Evolutionary conservation across 495 filamentous ascomycete genomes (phyloP), one percentile per base, ranked within the genome.

Genomic region (Endocarpon pusillum): DNA sequence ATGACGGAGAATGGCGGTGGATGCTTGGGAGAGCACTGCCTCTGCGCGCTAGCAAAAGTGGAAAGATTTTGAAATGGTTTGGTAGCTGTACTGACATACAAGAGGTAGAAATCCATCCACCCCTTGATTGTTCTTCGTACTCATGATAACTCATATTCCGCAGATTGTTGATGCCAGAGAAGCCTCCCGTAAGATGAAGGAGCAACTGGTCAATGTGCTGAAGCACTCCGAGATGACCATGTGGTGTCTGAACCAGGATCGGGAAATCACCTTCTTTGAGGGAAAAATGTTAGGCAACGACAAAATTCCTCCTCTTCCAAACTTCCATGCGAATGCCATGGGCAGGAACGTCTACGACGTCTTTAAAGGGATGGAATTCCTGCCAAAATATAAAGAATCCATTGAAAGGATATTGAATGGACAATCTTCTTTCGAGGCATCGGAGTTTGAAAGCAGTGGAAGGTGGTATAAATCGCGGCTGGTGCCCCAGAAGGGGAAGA

Each of bases 51-150:
- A 63, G 63, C 34, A 61, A 61, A 33, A 75, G 57, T 2, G 70
- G 71, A 0, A 51, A 56, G 20, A 78, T 82, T 26, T 54, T 75
- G 35, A 77, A 76, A 49, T 83, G 77, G 78, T 79, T 76, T 42
- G 78, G 75, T 42, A 58, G 42, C 35, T 46, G 26, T 31, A 39
- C 47, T 14, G 48, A 50, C 11, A 52, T 44, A 8, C 35, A 50
- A 38, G 47, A 46, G 15, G n/a, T 9, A 9, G 15, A 17, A 9
- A 32, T 9, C 30, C 30, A 32, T 9, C 9, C 30, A 32, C 9
- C 24, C 24, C 5, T 6, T 4, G 6, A 20, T 19, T 51, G 51
- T 55, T 11, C 69, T 72, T n/a, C 74, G 68, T 44, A 78, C 72
- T 6, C 72, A 80, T 31, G 71, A 78, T 18, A 66, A 78, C 42